Evolutionary conservation across 202 grass and related monocot genomes (phyloP), one percentile per base, ranked within the genome.

Genomic region (Schoenoplectus tabernaemontani): DNA sequence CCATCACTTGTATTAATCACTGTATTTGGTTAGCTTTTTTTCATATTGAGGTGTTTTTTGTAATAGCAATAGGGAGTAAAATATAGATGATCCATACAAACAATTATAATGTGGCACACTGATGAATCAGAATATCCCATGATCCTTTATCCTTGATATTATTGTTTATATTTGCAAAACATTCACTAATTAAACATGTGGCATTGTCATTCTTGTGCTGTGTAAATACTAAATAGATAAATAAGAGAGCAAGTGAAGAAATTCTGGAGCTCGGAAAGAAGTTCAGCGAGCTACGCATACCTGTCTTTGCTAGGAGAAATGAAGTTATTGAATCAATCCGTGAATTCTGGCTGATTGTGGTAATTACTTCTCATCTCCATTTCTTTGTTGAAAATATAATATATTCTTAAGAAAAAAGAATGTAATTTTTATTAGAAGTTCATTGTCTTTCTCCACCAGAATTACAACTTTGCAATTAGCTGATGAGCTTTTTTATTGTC

Each of bases 201-300:
- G 3, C 30, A 32, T 53, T 53, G 24, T 17, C 26, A 48, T 74
- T 53, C 15, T 74, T 51, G 1, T 51, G 5, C 53, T 24, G 12
- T 51, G 44, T n/a, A n/a, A n/a, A n/a, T n/a, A n/a, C n/a, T 74
- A 53, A 33, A 74, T 89, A 99, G 96, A 87, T 99, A 64, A 95
- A 99, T 81, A 90, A 90, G 79, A 92, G 89, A 86, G 96, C 92
- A 83, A 95, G 86, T 86, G 92, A 93, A 78, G 92, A 99, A 79
- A 86, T 95, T 79, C 87, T 99, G 81, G 96, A 92, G 84, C 86
- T 99, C 36, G 96, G 92, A 71, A 89, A 90, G 66, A 98, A 95
- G 50, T 98, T 94, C 85, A 98, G 88, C 78, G 96, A 95, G 83
- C 81, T 95, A 64, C 89, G 96, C 16, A 90, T 84, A 92, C 96